Evolutionary conservation across 257 asterid species (phyloP), one percentile per base, ranked within the genome.

Genomic region (Solanum dulcamara): DNA sequence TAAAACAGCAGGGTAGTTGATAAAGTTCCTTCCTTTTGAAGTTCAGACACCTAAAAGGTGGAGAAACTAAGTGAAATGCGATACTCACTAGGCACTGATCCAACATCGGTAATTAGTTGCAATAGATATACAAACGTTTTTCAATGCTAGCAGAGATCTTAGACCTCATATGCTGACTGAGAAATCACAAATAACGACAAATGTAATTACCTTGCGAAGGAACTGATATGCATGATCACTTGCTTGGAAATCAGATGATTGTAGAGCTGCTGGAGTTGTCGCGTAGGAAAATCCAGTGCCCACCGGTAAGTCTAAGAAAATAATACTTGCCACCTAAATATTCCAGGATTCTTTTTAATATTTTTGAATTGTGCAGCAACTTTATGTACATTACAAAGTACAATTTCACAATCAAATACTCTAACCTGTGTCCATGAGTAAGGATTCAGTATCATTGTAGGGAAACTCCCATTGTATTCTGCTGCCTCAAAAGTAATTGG

Each of bases 351-450:
- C 5, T 4, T 72, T 62, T 46, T 9, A 57, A 37, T 32, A 62
- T 35, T n/a, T 2, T 62, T 38, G 57, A 33, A 17, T 14, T 17
- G 42, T 37, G 2, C 26, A 83, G 11, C 4, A 24, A 38, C 53
- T 8, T 55, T 9, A 28, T 38, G 30, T 24, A 42, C 26, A 17
- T 60, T 7, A 82, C 11, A 17, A 3, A 38, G 77, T 14, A 40
- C 26, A 60, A 62, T 51, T 66, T 60, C 4, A 60, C 6, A 10
- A 38, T 24, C 33, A 48, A 67, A 11, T 35, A 13, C 59, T 28
- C 10, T 66, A n/a, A 79, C 87, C 84, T 79, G 60, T 75, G 87
- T 85, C 84, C 84, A 85, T 77, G 87, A 60, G 50, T 79, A n/a
- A 28, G 74, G 64, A 64, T 79, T 85, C 22, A 85, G 30, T 38